These are phyloP conservation scores for Thraustochytrium striatum DNA, from an alignment of 352 stramenopile species.

Conservation along the genomic window DNA sequence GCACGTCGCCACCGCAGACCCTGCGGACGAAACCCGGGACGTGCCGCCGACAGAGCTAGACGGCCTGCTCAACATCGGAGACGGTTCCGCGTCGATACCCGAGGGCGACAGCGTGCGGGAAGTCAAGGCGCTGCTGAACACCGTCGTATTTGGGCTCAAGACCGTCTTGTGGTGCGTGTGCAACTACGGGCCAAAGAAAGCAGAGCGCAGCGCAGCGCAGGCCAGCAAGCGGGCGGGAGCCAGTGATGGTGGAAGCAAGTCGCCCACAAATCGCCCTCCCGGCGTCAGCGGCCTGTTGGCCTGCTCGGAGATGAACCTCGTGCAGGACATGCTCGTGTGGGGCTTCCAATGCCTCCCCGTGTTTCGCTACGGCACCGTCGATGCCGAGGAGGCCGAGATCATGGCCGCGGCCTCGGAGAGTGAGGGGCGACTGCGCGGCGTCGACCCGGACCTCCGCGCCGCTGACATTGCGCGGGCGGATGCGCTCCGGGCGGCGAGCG, in stretches of 20 bases:
- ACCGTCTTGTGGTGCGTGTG: slow-evolving; percentile 96
- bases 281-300: slow-evolving; percentile 7
- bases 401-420: background rate
- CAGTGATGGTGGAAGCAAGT: no score
- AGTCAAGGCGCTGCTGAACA: slow-evolving; percentile 85
- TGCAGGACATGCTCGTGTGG: slow-evolving; percentile 26
- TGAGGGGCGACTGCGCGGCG: no score
- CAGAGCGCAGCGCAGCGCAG: background rate
- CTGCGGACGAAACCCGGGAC: no score
- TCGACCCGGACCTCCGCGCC: background rate
- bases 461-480: background rate
- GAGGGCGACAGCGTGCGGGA: slow-evolving; percentile 61
- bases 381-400: background rate
- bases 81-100: background rate
- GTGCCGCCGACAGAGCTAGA: no score
- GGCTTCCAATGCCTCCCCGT: slow-evolving; percentile 39
- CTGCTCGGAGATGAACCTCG: slow-evolving; percentile 16
- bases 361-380: slow-evolving; percentile 2
- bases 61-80: slow-evolving; percentile 14
- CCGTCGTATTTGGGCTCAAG: slow-evolving; percentile 95
- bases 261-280: background rate
- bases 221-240: background rate
- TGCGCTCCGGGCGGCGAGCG: background rate
- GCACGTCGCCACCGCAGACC: no score
- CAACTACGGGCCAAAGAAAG: slow-evolving; percentile 58